phyloP scores from a whole-genome alignment of 2,329 filamentous ascomycete genomes.

The Blastomyces gilchristii region DNA sequence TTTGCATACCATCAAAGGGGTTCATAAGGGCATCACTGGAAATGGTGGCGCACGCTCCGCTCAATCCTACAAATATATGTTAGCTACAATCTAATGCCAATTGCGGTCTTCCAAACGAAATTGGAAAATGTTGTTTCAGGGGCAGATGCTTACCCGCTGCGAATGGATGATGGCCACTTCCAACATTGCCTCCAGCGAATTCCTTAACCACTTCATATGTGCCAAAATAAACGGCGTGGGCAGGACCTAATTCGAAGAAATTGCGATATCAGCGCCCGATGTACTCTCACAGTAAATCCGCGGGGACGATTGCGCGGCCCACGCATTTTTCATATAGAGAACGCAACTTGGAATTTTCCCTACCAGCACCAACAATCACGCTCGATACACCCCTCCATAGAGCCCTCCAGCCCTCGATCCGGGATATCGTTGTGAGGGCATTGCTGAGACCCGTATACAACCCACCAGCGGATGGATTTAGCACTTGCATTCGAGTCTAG shows the following conservation, averaged over 20 bases:
- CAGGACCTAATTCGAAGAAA: slow-evolving; percentile 55
- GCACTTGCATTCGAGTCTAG: slow-evolving; percentile 94
- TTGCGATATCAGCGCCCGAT: slow-evolving; percentile 17
- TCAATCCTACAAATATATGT: slow-evolving; percentile 53
- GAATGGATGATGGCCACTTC: slow-evolving; percentile 74
- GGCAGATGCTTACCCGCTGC: slow-evolving; percentile 61
- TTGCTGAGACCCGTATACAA: slow-evolving; percentile 86
- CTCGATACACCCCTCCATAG: slow-evolving; percentile 96
- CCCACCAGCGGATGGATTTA: slow-evolving; percentile 69
- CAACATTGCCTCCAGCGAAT: slow-evolving; percentile 81
- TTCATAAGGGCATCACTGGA: slow-evolving; percentile 98
- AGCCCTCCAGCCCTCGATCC: slow-evolving; percentile 77
- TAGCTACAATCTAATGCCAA: not conserved
- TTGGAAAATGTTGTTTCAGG: not conserved
- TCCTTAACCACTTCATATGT: slow-evolving; percentile 98
- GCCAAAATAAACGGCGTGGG: slow-evolving; percentile 95
- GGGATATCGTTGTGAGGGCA: slow-evolving; percentile 84
- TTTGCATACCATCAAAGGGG: slow-evolving; percentile 77
- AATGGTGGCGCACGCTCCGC: slow-evolving; percentile 89
- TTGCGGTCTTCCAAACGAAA: not conserved
- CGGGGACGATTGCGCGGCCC: not conserved
- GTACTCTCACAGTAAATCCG: not conserved
- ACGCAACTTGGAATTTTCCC: slow-evolving; percentile 22
- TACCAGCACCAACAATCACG: slow-evolving; percentile 89
- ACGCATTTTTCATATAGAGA: not conserved